A percentile compares a stretch with the other conserved stretches of the same genome.
Conservation (phyloP, 345 rosid genomes). For the Arabis hirsuta region DNA sequence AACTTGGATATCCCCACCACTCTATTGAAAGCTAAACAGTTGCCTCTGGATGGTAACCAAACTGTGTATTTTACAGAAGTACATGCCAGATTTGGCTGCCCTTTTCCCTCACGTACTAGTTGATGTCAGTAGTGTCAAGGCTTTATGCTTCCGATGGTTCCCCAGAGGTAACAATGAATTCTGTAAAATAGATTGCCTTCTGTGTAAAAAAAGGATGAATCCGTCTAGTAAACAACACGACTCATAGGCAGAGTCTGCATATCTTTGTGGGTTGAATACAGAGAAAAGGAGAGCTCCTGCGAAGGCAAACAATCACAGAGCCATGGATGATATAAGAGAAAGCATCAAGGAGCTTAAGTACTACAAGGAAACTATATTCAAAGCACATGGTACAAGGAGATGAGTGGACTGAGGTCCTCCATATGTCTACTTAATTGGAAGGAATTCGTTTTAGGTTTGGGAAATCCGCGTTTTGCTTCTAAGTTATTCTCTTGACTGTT, state of each 20-base stretch:
- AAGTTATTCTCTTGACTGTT: neutral
- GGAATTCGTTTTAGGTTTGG: constrained; percentile 8
- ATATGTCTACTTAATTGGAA: neutral
- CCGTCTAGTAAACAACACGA: neutral
- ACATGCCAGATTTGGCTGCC: constrained; percentile 80
- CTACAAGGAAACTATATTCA: constrained; percentile 77
- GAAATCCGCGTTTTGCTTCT: neutral
- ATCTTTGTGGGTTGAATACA: constrained; percentile 45
- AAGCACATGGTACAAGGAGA: constrained; percentile 48
- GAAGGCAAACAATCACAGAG: constrained; percentile 77
- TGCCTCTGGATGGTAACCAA: constrained; percentile 57
- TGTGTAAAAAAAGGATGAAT: neutral
- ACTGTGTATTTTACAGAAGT: constrained; percentile 61
- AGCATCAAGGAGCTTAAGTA: constrained; percentile 78
- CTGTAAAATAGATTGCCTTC: neutral
- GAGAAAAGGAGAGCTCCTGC: constrained; percentile 67
- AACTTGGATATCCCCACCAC: neutral
- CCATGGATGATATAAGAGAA: constrained; percentile 88
- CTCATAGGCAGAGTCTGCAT: neutral
- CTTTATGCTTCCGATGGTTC: constrained; percentile 78
- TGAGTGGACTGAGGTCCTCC: constrained; percentile 34
- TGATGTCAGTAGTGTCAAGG: constrained; percentile 86
- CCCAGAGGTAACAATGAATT: constrained; percentile 59
- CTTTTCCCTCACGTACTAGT: constrained; percentile 79
- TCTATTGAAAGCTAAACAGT: constrained; percentile 6